Base-by-base conservation (phyloP, 2,329 filamentous ascomycete genomes). In the Trichoderma pleuroti region DNA sequence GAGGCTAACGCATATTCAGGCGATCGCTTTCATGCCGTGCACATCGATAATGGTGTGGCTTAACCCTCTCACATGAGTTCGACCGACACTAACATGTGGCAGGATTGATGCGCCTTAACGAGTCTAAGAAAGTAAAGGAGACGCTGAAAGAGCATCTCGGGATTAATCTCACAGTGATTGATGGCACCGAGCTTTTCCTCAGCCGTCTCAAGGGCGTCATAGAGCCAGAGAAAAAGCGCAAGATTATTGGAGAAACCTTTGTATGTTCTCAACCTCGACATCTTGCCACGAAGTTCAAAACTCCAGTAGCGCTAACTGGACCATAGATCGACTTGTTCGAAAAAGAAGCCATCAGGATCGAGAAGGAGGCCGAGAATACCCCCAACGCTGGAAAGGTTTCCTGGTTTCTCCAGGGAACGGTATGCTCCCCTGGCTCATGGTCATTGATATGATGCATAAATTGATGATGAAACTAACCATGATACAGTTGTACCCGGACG, bases 111-210 rank as follows among this genome's bases (percentile, higher is more conserved):
- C 90, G 96, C 49, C 85, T 96, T 34, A 91, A 97, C 77, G 96
- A 98, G 81, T 94, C 91, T 74, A 83, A 90, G 74, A 85, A 91
- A 76, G 96, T 98, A 66, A 91, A 97, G 81, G 85, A 93, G 80
- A 94, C 90, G 0, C 87, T 98, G 3, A 86, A 86, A 2, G 80
- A 94, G 77, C 90, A 96, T 74, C 87, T 98, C 1, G 93, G 93
- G 1, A 97, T 98, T 81, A 96, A 97, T 80, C 85, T 98, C 3
- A 97, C 93, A 0, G 91, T 98, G 32, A 89, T 97, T 2, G 92
- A 98, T 78, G 94, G 89, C 0, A 86, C 87, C 11, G 86, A 97
- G 72, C 84, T 87, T 30, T 98, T 98, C 85, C 84, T 98, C n/a
- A 83, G 83, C 34, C 86, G 90, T 28, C 88, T 98, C 1, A 87